Conservation (phyloP, 495 filamentous ascomycete species). For the Lepraria neglecta region DNA sequence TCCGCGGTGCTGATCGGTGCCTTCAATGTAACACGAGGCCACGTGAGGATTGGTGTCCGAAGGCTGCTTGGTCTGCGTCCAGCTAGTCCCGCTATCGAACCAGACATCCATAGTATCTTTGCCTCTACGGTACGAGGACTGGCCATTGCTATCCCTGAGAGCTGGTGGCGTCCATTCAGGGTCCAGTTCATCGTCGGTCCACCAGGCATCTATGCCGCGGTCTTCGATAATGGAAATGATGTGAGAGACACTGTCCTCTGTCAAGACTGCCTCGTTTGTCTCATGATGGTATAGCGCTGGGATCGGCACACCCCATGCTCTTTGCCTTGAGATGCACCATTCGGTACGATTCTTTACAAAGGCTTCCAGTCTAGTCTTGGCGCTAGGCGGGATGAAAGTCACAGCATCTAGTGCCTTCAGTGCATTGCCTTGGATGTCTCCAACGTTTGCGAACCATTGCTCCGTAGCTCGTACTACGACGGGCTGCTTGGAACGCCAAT, state of each 20-base stretch:
- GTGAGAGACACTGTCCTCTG: conserved; percentile 71
- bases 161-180: conserved; percentile 62
- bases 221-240: conserved; percentile 72
- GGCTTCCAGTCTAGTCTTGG: conserved; percentile 65
- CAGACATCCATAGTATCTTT: conserved; percentile 99
- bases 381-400: conserved; percentile 67
- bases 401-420: conserved; percentile 62
- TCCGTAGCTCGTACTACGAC: conserved; percentile 87
- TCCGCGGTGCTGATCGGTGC: conserved; percentile 89
- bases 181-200: conserved; percentile 71
- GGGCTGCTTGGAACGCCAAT: conserved; percentile 92
- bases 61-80: conserved; percentile 51
- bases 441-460: conserved; percentile 96
- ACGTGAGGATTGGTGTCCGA: conserved; percentile 42
- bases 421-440: conserved; percentile 65
- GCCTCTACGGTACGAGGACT: conserved; percentile 57
- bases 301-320: conserved; percentile 94
- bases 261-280: conserved; percentile 64
- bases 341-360: conserved; percentile 84
- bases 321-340: conserved; percentile 98
- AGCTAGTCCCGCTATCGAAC: conserved; percentile 97
- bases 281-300: conserved; percentile 73
- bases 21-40: conserved; percentile 89
- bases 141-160: conserved; percentile 39
- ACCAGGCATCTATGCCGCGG: conserved; percentile 86